Percentiles rank a stretch among this genome's conserved stretches.
Conservation (phyloP, 2,329 filamentous ascomycete genomes). For the Seiridium unicorne region DNA sequence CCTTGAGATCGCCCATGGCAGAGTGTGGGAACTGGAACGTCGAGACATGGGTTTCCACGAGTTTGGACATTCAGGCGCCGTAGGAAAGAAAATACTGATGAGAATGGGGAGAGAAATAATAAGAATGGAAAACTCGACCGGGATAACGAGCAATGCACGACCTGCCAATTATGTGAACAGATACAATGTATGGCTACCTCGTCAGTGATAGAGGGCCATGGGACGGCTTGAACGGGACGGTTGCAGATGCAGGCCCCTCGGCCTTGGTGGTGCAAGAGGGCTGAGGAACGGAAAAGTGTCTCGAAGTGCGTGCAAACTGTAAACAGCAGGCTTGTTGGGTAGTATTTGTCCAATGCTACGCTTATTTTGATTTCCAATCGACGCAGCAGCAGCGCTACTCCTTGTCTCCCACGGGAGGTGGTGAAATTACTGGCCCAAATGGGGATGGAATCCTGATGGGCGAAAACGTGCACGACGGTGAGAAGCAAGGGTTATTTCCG, state of each 20-base stretch:
- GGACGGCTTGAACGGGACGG: background rate
- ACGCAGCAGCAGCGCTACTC: background rate
- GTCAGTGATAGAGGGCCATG: background rate
- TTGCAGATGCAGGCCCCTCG: background rate
- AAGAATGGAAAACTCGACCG: too few relatives aligned
- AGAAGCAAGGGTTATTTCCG: conserved; percentile 3
- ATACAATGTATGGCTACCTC: background rate
- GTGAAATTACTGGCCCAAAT: conserved; percentile 6
- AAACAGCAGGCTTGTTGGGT: background rate
- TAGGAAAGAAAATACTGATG: background rate
- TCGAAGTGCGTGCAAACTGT: background rate
- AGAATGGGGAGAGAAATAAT: too few relatives aligned
- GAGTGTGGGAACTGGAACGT: background rate
- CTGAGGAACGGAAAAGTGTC: background rate
- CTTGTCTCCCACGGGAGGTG: background rate
- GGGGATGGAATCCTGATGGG: background rate
- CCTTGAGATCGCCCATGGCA: conserved; percentile 13
- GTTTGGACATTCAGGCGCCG: conserved; percentile 1
- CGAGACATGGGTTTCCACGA: conserved; percentile 8
- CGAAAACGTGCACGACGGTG: background rate
- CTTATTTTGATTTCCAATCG: background rate
- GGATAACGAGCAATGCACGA: too few relatives aligned
- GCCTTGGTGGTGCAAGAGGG: background rate
- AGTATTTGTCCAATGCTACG: background rate
- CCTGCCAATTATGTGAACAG: too few relatives aligned